Evolutionary conservation across 371 early-diverging fungal species (phyloP), one percentile per base, ranked within the genome.

Genomic region (Mortierella sp.): DNA sequence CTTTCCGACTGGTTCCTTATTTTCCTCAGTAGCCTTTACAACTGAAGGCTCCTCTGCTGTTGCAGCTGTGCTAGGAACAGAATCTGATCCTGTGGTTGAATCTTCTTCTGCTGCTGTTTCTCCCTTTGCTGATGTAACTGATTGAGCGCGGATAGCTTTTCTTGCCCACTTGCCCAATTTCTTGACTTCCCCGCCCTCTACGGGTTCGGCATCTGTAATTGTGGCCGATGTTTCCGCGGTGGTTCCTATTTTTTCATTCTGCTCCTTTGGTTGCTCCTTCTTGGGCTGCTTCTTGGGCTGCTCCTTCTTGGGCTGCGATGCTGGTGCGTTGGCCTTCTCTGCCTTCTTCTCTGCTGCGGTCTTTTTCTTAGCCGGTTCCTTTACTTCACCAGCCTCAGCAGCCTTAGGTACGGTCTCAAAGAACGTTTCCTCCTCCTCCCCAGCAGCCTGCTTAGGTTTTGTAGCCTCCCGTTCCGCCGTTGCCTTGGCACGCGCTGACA

Each of bases 101-200:
- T 61, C 22, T 11, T 22, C 49, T 14, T 37, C 59, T 32, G 68
- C 3, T 2, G 58, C 11, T 49, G 30, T 59, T 20, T 45, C 43
- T 35, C 59, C 62, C 35, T 60, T 39, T 26, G 62, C 66, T 14
- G 69, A 35, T 35, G 57, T 40, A 18, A 64, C 65, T 16, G 68
- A 64, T n/a, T 77, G 67, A 1, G 72, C 66, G 12, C 77, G 77
- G 20, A 72, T 58, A 20, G 77, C 77, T 70, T 78, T 78, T 47
- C 73, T 66, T 24, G 78, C 78, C 78, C 78, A 78, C 64, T 78
- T 78, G 66, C 78, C 73, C 64, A 78, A 35, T 62, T 78, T 78
- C 60, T 78, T 73, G 20, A 59, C 51, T 28, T 65, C 67, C 1
- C 43, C 71, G 6, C 52, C 59, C 26, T 39, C 63, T 24, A 32